Percentiles rank a stretch among this genome's conserved stretches.
These are phyloP conservation scores for Panicum hallii DNA, from an alignment of 202 grass and related monocot species.

Conservation along the genomic window DNA sequence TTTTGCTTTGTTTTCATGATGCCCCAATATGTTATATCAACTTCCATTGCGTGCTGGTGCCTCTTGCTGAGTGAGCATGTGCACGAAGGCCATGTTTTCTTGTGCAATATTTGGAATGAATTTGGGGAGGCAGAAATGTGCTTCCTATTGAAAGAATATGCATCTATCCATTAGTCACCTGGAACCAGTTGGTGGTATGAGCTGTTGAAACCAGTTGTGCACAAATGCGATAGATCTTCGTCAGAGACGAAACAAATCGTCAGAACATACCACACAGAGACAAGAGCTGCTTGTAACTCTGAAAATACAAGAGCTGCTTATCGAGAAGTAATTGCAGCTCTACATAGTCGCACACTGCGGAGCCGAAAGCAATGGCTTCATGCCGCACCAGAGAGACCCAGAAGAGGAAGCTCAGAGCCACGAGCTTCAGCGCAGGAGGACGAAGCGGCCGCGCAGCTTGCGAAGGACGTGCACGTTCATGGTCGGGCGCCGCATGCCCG, in stretches of 20 bases:
- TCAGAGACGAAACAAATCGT: not conserved
- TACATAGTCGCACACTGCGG: not conserved
- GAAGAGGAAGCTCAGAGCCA: not conserved
- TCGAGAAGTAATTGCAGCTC: not conserved
- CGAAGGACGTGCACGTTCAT: conserved; percentile 53
- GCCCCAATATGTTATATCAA: not conserved
- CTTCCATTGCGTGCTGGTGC: not conserved
- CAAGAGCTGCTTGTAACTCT: too few relatives aligned
- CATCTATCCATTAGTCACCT: not conserved
- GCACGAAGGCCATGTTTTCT: too few relatives aligned
- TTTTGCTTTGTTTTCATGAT: not conserved
- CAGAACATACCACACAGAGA: not conserved
- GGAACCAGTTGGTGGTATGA: not conserved
- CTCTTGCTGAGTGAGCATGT: not conserved
- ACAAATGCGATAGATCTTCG: not conserved
- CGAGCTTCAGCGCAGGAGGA: conserved; percentile 31
- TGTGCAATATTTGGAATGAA: not conserved
- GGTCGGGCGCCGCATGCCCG: not conserved
- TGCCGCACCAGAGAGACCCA: not conserved
- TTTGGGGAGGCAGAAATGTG: not conserved
- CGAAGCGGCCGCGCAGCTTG: conserved; percentile 39
- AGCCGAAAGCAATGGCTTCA: not conserved
- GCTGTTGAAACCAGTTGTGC: not conserved
- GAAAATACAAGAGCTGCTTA: not conserved
- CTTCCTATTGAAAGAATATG: not conserved